Percentiles rank a stretch among this genome's conserved stretches.
phyloP scores from a whole-genome alignment of 345 rosid species.

The Sisymbrium irio region DNA sequence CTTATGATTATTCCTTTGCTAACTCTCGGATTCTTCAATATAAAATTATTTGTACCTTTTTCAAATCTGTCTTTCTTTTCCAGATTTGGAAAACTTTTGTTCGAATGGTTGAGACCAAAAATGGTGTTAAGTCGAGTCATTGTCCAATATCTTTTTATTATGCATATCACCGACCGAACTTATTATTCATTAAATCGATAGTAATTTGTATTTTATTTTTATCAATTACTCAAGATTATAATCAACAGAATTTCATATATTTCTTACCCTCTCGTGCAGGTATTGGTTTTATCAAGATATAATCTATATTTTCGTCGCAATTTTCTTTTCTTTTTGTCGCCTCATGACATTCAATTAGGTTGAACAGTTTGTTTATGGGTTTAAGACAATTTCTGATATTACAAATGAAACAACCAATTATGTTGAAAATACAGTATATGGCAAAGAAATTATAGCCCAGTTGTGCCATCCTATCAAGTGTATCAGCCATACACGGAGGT shows the following conservation, averaged over 20 bases:
- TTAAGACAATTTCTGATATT: not conserved
- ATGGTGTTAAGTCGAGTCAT: constrained; percentile 27
- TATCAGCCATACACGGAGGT: not conserved
- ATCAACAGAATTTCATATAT: constrained; percentile 11
- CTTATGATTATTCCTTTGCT: constrained; percentile 1
- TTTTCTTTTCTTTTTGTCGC: not conserved
- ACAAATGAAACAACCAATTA: not conserved
- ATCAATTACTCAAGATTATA: not conserved
- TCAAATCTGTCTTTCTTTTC: constrained; percentile 35
- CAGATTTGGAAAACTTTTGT: constrained; percentile 36
- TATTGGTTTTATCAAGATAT: constrained; percentile 12
- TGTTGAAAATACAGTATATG: not conserved
- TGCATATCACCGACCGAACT: constrained; percentile 29
- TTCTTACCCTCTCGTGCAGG: constrained; percentile 9
- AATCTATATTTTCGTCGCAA: not conserved
- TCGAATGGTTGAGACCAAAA: constrained; percentile 28
- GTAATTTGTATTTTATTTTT: not conserved
- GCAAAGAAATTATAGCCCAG: not conserved
- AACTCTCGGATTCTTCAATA: constrained; percentile 9
- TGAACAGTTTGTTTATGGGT: not conserved
- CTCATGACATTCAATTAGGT: not conserved
- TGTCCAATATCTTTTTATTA: constrained; percentile 31
- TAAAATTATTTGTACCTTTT: constrained; percentile 4
- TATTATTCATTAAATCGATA: constrained; percentile 1
- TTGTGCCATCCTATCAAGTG: not conserved